These are phyloP conservation scores for Mychonastes homosphaera DNA, from an alignment of 139 green algal species.

Conservation along the genomic window DNA sequence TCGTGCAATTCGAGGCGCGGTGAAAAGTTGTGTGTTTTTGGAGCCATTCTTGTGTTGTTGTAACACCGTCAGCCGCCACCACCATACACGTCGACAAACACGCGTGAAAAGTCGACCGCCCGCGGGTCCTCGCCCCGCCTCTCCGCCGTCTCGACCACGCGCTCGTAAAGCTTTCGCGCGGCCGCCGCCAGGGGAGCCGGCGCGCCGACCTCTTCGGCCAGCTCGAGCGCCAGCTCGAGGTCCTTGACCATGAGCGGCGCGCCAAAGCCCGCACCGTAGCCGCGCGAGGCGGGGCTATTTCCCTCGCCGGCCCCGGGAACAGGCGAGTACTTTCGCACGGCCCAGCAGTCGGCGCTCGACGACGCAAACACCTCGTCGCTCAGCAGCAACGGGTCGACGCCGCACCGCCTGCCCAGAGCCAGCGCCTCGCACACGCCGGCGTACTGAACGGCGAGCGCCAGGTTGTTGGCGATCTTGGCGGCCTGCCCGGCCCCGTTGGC, in stretches of 20 bases:
- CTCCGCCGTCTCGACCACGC: too few relatives aligned
- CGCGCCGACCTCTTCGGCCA: background rate
- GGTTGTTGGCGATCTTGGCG: constrained; percentile 37
- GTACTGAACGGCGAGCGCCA: constrained; percentile 17
- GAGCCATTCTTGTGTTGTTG: too few relatives aligned
- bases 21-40: constrained; percentile 27
- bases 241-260: constrained; percentile 28
- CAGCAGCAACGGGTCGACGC: constrained; percentile 21
- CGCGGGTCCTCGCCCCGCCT: too few relatives aligned
- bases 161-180: constrained; percentile 9
- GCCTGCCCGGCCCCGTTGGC: constrained; percentile 5
- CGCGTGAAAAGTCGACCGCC: background rate
- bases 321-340: constrained; percentile 9
- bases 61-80: too few relatives aligned
- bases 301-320: too few relatives aligned
- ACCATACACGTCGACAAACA: background rate
- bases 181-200: constrained; percentile 15
- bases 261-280: constrained; percentile 20
- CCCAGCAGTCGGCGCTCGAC: constrained; percentile 15
- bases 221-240: constrained; percentile 17
- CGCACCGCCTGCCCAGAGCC: constrained; percentile 14
- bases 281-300: constrained; percentile 2
- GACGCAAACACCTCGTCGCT: constrained; percentile 12
- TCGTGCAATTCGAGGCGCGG: constrained; percentile 87
- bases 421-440: constrained; percentile 24